These are phyloP conservation scores for Hypoxylon sp. DNA, from an alignment of 2,329 filamentous ascomycete genomes.

Conservation along the genomic window DNA sequence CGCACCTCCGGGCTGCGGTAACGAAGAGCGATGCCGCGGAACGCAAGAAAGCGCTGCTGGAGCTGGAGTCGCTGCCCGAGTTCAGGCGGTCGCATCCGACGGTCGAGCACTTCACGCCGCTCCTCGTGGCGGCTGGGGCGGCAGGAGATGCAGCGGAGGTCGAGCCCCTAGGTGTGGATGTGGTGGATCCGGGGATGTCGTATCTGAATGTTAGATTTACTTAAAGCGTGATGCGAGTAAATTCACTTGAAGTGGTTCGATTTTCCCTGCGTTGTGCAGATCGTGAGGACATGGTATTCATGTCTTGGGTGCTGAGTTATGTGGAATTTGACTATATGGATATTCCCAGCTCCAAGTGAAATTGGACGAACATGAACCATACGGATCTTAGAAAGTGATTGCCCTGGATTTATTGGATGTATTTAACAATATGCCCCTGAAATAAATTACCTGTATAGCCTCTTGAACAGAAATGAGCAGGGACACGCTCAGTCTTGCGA, in stretches of 20 bases:
- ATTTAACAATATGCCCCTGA: not conserved
- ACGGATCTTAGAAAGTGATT: not conserved
- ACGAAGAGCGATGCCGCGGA: slow-evolving; percentile 30
- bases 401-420: not conserved
- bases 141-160: slow-evolving; percentile 38
- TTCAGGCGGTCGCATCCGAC: slow-evolving; percentile 46
- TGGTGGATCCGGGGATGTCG: slow-evolving; percentile 47
- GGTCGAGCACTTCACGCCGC: slow-evolving; percentile 46
- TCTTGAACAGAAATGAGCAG: not conserved
- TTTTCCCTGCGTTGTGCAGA: not conserved
- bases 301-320: not conserved
- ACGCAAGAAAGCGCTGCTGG: slow-evolving; percentile 35
- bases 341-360: not conserved
- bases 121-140: slow-evolving; percentile 45
- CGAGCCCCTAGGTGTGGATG: slow-evolving; percentile 39
- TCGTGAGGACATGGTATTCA: not conserved
- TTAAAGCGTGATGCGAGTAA: not conserved
- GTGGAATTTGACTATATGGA: not conserved
- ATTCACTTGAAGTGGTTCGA: not conserved
- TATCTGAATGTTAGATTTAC: slow-evolving; percentile 46
- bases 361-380: not conserved
- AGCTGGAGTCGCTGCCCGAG: slow-evolving; percentile 38
- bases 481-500: not conserved
- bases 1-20: slow-evolving; percentile 36
- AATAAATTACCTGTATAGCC: not conserved